These are phyloP conservation scores for Persicaria tinctoria DNA, from an alignment of 148 eudicot genomes.

Conservation along the genomic window DNA sequence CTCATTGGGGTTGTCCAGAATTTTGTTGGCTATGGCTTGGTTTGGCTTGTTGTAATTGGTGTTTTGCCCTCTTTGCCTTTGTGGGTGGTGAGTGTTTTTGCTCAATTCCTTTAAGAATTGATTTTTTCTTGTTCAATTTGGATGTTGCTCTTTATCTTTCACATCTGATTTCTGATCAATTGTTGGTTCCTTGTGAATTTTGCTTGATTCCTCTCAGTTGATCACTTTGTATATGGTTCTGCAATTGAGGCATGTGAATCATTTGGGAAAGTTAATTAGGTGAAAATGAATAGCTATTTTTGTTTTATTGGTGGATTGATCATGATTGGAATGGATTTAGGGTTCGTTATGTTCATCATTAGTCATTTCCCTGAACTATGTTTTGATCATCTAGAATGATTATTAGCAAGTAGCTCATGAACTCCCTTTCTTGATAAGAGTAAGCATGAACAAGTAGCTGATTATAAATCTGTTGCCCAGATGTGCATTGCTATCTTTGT, in stretches of 20 bases:
- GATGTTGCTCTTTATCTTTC: too few relatives aligned
- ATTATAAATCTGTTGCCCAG: conserved; percentile 22
- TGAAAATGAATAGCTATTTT: not conserved
- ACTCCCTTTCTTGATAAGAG: too few relatives aligned
- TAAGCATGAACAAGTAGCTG: too few relatives aligned
- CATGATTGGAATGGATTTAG: not conserved
- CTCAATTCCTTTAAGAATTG: not conserved
- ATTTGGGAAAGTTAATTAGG: not conserved
- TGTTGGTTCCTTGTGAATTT: too few relatives aligned
- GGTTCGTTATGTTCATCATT: not conserved
- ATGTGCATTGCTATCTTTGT: conserved; percentile 42
- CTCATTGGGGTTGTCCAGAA: conserved; percentile 45
- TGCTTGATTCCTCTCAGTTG: not conserved
- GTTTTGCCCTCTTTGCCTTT: conserved; percentile 38
- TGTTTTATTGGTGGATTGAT: not conserved
- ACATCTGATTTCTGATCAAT: too few relatives aligned
- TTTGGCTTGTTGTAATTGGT: conserved; percentile 43
- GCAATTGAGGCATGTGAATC: not conserved
- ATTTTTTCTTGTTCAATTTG: too few relatives aligned
- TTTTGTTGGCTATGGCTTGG: conserved; percentile 41
- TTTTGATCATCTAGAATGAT: not conserved
- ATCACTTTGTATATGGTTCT: not conserved
- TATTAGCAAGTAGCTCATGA: not conserved
- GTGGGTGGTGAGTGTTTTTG: conserved; percentile 45
- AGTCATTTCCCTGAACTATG: not conserved